Percentiles rank a stretch among this genome's conserved stretches.
Evolutionary conservation across 495 filamentous ascomycete genomes (phyloP).

Genomic region (Aspergillus asperescens): DNA sequence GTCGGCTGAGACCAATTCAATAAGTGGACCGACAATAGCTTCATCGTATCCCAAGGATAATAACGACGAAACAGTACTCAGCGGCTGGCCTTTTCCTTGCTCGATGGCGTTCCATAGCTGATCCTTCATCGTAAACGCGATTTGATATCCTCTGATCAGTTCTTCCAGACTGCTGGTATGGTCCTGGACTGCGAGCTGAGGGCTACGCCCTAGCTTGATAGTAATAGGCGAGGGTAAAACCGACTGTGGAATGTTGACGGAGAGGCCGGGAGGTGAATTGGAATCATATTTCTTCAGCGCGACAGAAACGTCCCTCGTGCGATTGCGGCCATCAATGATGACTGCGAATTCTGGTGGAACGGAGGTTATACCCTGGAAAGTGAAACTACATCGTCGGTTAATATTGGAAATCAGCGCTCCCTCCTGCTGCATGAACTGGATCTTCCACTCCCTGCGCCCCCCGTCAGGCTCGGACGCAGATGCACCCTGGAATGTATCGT

Average conservation of each 20-base stretch:
- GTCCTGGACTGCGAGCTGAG: constrained; percentile 31
- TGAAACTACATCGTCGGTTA: constrained; percentile 8
- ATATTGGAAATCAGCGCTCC: constrained; percentile 1
- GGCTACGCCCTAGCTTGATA: constrained; percentile 30
- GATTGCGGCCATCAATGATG: constrained; percentile 21
- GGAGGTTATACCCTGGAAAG: constrained; percentile 21
- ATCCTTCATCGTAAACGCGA: constrained; percentile 37
- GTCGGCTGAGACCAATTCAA: constrained; percentile 45
- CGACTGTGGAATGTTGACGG: constrained; percentile 17
- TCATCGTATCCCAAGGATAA: constrained; percentile 28
- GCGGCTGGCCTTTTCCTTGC: constrained; percentile 5
- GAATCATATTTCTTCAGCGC: constrained; percentile 17
- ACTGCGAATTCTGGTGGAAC: constrained; percentile 24
- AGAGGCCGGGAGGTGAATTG: constrained; percentile 9
- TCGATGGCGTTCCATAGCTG: constrained; percentile 32
- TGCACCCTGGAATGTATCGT: constrained; percentile 16
- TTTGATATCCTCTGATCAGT: constrained; percentile 39
- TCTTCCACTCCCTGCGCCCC: not conserved
- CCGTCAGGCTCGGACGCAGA: not conserved
- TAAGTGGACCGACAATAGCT: constrained; percentile 32
- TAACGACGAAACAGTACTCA: constrained; percentile 29
- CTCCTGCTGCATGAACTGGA: constrained; percentile 2
- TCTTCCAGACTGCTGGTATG: constrained; percentile 22
- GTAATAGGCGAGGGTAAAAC: constrained; percentile 5
- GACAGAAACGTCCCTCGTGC: constrained; percentile 18